phyloP scores from a whole-genome alignment of 1,284 basidiomycete genomes.

The Trametes versicolor region DNA sequence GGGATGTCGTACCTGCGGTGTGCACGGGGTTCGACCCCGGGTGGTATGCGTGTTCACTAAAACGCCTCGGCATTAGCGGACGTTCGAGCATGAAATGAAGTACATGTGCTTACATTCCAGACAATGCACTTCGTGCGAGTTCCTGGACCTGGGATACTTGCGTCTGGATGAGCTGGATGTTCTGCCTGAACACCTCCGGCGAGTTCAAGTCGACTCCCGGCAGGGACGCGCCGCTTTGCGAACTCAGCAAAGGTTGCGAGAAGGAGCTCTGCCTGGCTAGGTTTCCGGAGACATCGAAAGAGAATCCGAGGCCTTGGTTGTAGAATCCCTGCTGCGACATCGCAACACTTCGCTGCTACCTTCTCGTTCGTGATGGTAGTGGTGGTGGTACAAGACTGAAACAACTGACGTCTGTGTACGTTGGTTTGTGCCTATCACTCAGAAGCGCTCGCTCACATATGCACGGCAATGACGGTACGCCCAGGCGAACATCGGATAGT shows the following conservation, averaged over 20 bases:
- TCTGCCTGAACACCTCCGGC: slow-evolving; percentile 63
- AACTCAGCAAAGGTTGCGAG: slow-evolving; percentile 18
- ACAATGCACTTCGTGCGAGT: slow-evolving; percentile 55
- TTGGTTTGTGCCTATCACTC: not conserved
- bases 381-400: not conserved
- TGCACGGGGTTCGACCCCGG: slow-evolving; percentile 56
- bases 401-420: too few species aligned
- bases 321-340: slow-evolving; percentile 23
- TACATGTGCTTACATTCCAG: slow-evolving; percentile 55
- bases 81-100: not conserved
- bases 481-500: not conserved
- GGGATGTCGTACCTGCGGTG: slow-evolving; percentile 53
- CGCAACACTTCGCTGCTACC: too few species aligned
- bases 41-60: slow-evolving; percentile 67
- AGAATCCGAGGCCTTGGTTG: slow-evolving; percentile 6
- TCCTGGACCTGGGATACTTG: slow-evolving; percentile 56
- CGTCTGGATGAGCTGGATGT: slow-evolving; percentile 56
- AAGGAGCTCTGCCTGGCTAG: slow-evolving; percentile 14
- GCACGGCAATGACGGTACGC: not conserved
- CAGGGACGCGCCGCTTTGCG: slow-evolving; percentile 10
- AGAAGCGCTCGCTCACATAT: not conserved
- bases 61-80: too few species aligned
- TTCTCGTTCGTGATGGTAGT: not conserved
- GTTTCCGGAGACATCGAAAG: slow-evolving; percentile 23
- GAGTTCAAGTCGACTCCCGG: slow-evolving; percentile 56